Base-by-base conservation (phyloP, 371 early-diverging fungal species). In the Nematocida minor region DNA sequence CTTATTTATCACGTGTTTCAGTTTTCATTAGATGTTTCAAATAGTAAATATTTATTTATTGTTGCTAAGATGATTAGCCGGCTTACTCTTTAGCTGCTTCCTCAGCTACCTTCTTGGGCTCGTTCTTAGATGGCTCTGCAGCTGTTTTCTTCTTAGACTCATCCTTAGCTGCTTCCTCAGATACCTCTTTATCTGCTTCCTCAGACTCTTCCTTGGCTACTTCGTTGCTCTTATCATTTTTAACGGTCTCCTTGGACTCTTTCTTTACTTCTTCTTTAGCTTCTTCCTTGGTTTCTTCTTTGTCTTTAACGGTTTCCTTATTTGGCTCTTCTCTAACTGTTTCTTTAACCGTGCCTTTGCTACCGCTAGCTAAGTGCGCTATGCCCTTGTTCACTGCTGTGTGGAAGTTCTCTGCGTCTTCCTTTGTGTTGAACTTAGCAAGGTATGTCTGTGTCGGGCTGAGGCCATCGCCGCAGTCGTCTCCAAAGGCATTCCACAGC, bases 391-490 rank as follows among this genome's bases (percentile, higher is more conserved):
- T 54, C 16, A 74, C 49, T 0, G 77, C 77, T 7, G 47, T 34
- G 16, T 47, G 4, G 49, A 74, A 74, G 18, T 57, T 25, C 22
- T 62, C 55, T 42, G 66, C 44, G 7, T 74, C 77, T 40, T 74
- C 63, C 2, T n/a, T 27, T 18, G 54, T 34, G 25, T 53, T 4
- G 40, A 74, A 74, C 41, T 41, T 44, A 29, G 77, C 64, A 14
- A 74, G 41, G 36, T 27, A 64, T 40, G 20, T 41, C 66, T 74
- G 77, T 9, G 55, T 27, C 16, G 18, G 18, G 34, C 38, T 49
- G 11, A 74, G 34, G 32, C 66, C 64, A 38, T 74, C 77, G 7
- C 66, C 77, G 46, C 77, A 74, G 57, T 74, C 44, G 36, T 74
- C 77, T 54, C 77, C 77, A 47, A 62, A 60, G 6, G 77, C 44